Evolutionary conservation across 129 eudicot species (phyloP), one percentile per base, ranked within the genome.

Genomic region (Pittosporum tobira): DNA sequence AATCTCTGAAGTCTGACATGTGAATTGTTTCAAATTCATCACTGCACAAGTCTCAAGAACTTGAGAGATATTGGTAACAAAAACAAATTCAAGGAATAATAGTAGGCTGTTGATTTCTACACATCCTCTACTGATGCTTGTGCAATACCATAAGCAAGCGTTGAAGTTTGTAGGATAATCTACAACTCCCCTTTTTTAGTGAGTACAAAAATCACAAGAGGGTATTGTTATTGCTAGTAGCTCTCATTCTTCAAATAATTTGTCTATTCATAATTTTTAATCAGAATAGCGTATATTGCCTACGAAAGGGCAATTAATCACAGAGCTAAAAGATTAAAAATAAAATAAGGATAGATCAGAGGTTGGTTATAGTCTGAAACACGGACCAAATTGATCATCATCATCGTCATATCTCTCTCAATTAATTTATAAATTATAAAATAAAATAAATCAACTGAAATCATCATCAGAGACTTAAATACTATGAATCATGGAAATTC

Each of bases 261-360:
- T 71, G 8, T 81, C 74, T 45, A 29, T 38, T 74, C 84, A 77
- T 69, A 43, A n/a, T 19, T 29, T 7, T 9, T 16, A 37, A 61
- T 81, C 82, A 56, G 88, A 67, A 84, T 81, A 80, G 88, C 88
- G 88, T 84, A 84, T 81, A 84, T 74, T 65, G 80, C 88, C 85
- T 27, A 34, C 45, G 44, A 70, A n/a, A 0, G 71, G 88, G 94
- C 82, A 74, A 31, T 29, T 64, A 67, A 84, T 80, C 94, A 80
- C 43, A 4, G 88, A 84, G 84, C 94, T 23, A 8, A 50, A 29
- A 10, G 28, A 38, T 0, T 36, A 20, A 45, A 23, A 30, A 42
- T 0, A 10, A 3, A 54, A 23, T 18, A 13, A 21, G 3, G 31
- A 19, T 64, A 76, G 86, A 81, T 78, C 88, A 78, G 86, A 75